These are phyloP conservation scores for Quercus lobata DNA, from an alignment of 331 rosid species.

Conservation along the genomic window DNA sequence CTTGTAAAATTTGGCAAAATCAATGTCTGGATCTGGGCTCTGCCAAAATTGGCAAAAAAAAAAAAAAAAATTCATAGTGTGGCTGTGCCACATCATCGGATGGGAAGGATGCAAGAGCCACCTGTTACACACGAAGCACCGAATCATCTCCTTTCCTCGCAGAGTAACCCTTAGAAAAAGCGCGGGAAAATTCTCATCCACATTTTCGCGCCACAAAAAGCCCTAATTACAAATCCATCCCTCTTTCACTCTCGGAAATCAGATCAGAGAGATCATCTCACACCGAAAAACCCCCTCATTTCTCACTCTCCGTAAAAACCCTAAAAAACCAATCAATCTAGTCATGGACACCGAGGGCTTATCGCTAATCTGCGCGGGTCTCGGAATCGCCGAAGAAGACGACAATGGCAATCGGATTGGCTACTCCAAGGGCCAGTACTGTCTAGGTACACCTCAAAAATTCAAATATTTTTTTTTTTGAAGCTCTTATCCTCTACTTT, in stretches of 20 bases:
- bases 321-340: neutral
- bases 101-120: neutral
- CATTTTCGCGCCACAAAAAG: slow-evolving; percentile 15
- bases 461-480: no score
- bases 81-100: neutral
- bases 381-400: no score
- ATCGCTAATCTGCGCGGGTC: no score
- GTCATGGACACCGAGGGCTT: slow-evolving; percentile 34
- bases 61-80: neutral
- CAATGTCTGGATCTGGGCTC: no score
- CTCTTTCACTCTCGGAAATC: neutral
- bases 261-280: neutral
- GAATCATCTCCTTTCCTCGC: neutral
- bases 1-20: no score
- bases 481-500: neutral
- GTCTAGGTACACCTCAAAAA: slow-evolving; percentile 48
- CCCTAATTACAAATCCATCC: neutral
- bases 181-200: slow-evolving; percentile 14
- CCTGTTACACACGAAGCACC: neutral
- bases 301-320: neutral
- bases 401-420: no score
- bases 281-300: no score
- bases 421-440: slow-evolving; percentile 35
- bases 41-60: no score
- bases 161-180: neutral